Evolutionary conservation across 345 rosid species (phyloP).

Genomic region (Triadica sebifera): DNA sequence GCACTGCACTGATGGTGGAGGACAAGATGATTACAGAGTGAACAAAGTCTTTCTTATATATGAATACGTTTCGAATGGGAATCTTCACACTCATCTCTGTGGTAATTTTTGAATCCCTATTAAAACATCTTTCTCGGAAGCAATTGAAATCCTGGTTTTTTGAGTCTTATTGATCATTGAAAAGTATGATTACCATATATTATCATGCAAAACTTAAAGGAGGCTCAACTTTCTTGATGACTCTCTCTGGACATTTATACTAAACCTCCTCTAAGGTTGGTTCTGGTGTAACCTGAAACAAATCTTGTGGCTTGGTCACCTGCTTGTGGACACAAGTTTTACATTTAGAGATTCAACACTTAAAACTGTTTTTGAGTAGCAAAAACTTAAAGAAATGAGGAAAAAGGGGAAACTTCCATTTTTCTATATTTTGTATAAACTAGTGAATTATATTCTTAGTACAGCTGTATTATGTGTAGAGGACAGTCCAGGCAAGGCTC

Average conservation of each 20-base stretch:
- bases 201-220: too few species aligned
- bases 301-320: too few species aligned
- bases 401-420: not conserved
- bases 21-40: conserved; percentile 36
- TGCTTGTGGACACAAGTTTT: too few species aligned
- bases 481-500: conserved; percentile 31
- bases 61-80: conserved; percentile 41
- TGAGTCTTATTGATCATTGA: not conserved
- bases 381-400: too few species aligned
- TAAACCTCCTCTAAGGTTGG: too few species aligned
- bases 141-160: not conserved
- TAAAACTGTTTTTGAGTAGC: too few species aligned
- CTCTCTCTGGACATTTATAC: too few species aligned
- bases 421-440: not conserved
- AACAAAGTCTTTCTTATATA: conserved; percentile 44
- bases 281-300: too few species aligned
- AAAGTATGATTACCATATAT: not conserved
- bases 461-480: conserved; percentile 29
- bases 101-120: conserved; percentile 30
- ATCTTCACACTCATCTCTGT: conserved; percentile 41
- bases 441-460: conserved; percentile 14
- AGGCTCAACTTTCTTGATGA: too few species aligned
- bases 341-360: too few species aligned
- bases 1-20: conserved; percentile 46
- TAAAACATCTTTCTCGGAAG: not conserved